Evolutionary conservation across 1,139 yeast genomes (phyloP).

Genomic region (Hanseniaspora uvarum): DNA sequence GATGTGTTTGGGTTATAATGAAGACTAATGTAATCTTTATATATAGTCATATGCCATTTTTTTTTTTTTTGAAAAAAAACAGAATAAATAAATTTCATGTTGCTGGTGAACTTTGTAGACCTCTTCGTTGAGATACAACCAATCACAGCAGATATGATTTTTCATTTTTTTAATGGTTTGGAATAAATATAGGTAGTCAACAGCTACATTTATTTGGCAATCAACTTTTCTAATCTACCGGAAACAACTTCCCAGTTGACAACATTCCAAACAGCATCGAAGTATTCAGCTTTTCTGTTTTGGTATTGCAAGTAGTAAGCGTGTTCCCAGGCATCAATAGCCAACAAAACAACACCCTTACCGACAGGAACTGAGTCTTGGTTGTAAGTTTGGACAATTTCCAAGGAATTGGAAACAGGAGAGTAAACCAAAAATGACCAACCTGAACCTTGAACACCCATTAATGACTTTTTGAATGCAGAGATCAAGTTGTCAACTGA

Average conservation of each 20-base stretch:
- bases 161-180: no score
- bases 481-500: conserved; percentile 61
- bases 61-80: no score
- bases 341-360: conserved; percentile 66
- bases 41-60: no score
- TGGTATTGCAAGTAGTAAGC: conserved; percentile 94
- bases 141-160: no score
- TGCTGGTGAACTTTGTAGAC: no score
- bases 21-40: no score
- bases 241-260: conserved; percentile 95
- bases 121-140: no score
- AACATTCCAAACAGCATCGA: conserved; percentile 94
- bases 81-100: no score
- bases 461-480: conserved; percentile 65
- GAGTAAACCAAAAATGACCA: conserved; percentile 95
- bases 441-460: conserved; percentile 94
- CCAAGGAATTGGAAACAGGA: conserved; percentile 58
- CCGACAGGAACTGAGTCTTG: conserved; percentile 76
- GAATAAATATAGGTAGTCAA: no score
- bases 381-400: conserved; percentile 76
- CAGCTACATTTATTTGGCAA: conserved; percentile 17
- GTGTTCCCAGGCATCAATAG: conserved; percentile 98
- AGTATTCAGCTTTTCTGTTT: conserved; percentile 88
- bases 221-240: conserved; percentile 33
- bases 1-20: no score